Evolutionary conservation across 108 stramenopile species (phyloP).

Genomic region (Poteriospumella lacustris): DNA sequence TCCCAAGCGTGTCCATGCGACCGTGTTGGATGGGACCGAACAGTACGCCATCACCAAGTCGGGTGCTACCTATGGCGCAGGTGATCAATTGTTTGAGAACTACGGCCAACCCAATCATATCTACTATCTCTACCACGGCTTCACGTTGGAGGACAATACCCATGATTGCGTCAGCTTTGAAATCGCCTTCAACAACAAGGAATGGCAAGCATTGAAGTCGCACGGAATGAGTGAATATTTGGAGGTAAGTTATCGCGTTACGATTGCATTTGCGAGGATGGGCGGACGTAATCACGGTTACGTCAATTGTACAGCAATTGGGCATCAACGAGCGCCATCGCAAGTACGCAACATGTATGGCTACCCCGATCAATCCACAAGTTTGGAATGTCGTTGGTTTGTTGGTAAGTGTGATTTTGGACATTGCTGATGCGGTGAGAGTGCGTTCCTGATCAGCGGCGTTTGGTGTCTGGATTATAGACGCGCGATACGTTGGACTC

Average conservation of each 20-base stretch:
- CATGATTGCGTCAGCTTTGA: constrained; percentile 57
- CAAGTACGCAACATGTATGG: too few relatives aligned
- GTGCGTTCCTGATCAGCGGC: too few relatives aligned
- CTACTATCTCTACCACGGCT: constrained; percentile 67
- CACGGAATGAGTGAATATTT: not conserved
- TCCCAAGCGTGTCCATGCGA: constrained; percentile 38
- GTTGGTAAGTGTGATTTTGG: too few relatives aligned
- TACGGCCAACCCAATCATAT: constrained; percentile 70
- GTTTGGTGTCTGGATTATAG: too few relatives aligned
- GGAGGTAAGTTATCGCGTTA: not conserved
- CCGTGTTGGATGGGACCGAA: constrained; percentile 31
- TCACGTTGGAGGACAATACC: constrained; percentile 52
- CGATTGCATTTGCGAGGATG: not conserved
- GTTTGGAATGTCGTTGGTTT: too few relatives aligned
- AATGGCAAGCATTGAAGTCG: not conserved
- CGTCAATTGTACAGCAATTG: too few relatives aligned
- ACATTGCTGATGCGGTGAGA: too few relatives aligned
- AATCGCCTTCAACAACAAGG: not conserved
- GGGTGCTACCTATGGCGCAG: constrained; percentile 44
- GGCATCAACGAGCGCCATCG: too few relatives aligned
- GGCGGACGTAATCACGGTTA: not conserved
- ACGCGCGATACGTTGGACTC: too few relatives aligned
- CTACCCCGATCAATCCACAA: too few relatives aligned
- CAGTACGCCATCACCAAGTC: constrained; percentile 55
- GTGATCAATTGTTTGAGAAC: constrained; percentile 65